Conservation (phyloP, 1,284 basidiomycete species). For the Fistulina hepatica region DNA sequence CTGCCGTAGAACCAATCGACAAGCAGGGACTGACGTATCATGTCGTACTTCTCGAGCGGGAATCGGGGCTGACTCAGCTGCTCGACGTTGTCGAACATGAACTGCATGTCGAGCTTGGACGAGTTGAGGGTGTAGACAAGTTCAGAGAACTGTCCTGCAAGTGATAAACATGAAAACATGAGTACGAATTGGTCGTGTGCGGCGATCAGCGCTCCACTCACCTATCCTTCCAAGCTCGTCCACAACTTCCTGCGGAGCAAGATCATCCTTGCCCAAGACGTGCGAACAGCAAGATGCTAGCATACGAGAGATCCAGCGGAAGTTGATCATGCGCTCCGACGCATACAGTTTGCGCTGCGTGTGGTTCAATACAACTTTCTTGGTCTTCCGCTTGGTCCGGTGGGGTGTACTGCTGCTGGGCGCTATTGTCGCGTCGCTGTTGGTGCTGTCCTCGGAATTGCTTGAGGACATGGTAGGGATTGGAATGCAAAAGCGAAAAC, state of each 20-base stretch:
- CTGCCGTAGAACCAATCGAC: slow-evolving; percentile 29
- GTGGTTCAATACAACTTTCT: too few species aligned
- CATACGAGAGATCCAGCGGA: slow-evolving; percentile 37
- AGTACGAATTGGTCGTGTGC: background rate
- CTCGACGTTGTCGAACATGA: slow-evolving; percentile 32
- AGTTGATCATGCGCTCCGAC: slow-evolving; percentile 37
- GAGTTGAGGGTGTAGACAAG: slow-evolving; percentile 26
- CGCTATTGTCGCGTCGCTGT: too few species aligned
- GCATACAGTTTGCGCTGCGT: slow-evolving; percentile 36
- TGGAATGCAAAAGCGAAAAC: too few species aligned
- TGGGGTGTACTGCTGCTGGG: too few species aligned
- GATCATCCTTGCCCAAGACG: slow-evolving; percentile 28
- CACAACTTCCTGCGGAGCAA: slow-evolving; percentile 25
- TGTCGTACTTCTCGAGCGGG: slow-evolving; percentile 37
- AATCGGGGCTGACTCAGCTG: slow-evolving; percentile 29
- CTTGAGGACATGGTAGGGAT: too few species aligned
- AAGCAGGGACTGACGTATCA: slow-evolving; percentile 25
- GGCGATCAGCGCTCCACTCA: slow-evolving; percentile 9
- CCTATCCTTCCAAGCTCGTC: slow-evolving; percentile 34
- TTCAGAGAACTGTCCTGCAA: slow-evolving; percentile 40
- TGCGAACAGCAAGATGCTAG: slow-evolving; percentile 33
- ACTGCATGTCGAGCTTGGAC: slow-evolving; percentile 24
- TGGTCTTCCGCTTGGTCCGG: too few species aligned
- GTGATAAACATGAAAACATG: slow-evolving; percentile 4
- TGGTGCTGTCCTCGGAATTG: too few species aligned